Percentiles rank a stretch among this genome's conserved stretches.
Evolutionary conservation across 129 eudicot species (phyloP).

Genomic region (Artemisia argyi): DNA sequence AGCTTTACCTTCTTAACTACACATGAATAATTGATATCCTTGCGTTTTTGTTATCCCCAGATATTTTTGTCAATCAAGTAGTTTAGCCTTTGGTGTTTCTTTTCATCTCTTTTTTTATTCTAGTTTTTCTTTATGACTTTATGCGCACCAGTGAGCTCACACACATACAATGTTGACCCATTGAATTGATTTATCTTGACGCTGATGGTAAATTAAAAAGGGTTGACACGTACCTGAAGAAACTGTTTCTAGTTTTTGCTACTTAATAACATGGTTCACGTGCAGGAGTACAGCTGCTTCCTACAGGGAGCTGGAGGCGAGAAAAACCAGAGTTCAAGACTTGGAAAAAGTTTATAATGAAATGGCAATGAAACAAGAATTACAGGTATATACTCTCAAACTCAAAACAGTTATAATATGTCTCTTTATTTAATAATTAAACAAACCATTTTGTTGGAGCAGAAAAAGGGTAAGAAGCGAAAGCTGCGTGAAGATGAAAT

Average conservation of each 20-base stretch:
- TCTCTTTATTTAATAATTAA: neutral
- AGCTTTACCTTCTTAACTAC: neutral
- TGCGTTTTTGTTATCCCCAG: neutral
- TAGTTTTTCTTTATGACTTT: neutral
- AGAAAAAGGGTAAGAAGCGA: slow-evolving; percentile 89
- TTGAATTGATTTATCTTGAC: slow-evolving; percentile 2
- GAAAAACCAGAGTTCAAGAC: slow-evolving; percentile 58
- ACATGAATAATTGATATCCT: neutral
- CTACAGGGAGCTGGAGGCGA: slow-evolving; percentile 71
- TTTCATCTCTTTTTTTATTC: neutral
- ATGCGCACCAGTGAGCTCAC: neutral
- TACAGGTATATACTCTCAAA: slow-evolving; percentile 50
- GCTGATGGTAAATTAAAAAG: neutral
- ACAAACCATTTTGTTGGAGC: slow-evolving; percentile 11
- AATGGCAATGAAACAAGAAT: slow-evolving; percentile 80
- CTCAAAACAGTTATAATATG: neutral
- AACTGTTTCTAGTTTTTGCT: no score
- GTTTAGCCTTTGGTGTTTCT: neutral
- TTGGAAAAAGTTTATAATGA: slow-evolving; percentile 68
- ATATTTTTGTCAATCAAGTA: neutral
- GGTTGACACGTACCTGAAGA: no score
- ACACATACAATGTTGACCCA: neutral
- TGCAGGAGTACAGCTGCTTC: slow-evolving; percentile 61
- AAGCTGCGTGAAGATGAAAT: slow-evolving; percentile 86
- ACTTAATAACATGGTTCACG: neutral